Base-by-base conservation (phyloP, 495 filamentous ascomycete species). In the Oleoguttula mirabilis region DNA sequence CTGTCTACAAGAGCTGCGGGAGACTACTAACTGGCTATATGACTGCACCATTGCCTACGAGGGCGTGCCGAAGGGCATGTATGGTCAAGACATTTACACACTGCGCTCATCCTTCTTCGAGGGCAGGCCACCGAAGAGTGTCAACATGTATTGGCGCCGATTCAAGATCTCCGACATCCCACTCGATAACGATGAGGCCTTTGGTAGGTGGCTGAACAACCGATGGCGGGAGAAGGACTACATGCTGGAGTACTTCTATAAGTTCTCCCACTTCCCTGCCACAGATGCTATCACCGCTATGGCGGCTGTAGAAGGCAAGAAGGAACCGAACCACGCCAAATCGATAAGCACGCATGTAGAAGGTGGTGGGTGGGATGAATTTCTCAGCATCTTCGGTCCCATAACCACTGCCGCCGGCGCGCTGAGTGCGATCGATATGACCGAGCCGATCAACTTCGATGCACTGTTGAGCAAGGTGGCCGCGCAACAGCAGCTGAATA, bases 141-240 rank as follows among this genome's bases (percentile, higher is more conserved):
- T 66, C 21, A 66, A 66, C 40, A 64, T 66, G 62, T 59, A 61
- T 30, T 66, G 59, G 59, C 58, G 62, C 23, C 51, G 62, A 11
- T 66, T 63, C 43, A 50, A 47, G 21, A 49, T 62, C 41, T 39
- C 59, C 21, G 43, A 50, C 20, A 63, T 66, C 20, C 62, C 62
- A 1, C 32, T 60, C 8, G 47, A 61, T 15, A 57, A 64, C 47
- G 47, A 46, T 21, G 53, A 51, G 32, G 60, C 55, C 0, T 66
- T 66, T 37, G 56, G 57, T 14, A 41, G 58, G 15, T 66, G 62
- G 62, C 43, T 66, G 15, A 47, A 47, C 6, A 62, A 64, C 33
- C 59, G 62, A 3, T 66, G 62, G 62, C 45, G 59, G 23, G 62
- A 66, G 43, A 66, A 66, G 39, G 62, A 66, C 47, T 59, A 62